phyloP scores from a whole-genome alignment of 805 yeast species.

The Hanseniaspora nectarophila region DNA sequence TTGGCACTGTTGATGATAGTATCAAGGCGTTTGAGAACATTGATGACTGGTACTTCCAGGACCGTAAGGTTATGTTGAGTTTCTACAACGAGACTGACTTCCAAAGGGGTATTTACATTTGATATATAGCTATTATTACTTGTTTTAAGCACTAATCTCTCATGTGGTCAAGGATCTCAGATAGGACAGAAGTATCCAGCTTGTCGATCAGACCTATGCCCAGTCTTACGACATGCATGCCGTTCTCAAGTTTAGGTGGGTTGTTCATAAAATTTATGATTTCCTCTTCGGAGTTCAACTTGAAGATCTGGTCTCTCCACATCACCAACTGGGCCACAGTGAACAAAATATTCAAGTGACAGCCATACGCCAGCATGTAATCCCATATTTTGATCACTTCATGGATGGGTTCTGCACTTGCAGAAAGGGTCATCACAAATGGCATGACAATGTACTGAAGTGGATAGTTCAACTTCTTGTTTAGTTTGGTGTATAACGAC shows the following conservation, averaged over 20 bases:
- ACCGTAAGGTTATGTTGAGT: constrained; percentile 30
- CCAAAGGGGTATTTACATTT: constrained; percentile 10
- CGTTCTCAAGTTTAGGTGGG: constrained; percentile 60
- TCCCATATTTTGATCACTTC: constrained; percentile 80
- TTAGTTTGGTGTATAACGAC: constrained; percentile 42
- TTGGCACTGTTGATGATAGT: constrained; percentile 41
- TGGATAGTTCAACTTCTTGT: constrained; percentile 38
- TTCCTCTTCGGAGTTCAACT: constrained; percentile 47
- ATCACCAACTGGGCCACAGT: constrained; percentile 71
- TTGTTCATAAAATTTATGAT: constrained; percentile 43
- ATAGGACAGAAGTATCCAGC: constrained; percentile 53
- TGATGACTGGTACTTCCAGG: constrained; percentile 57
- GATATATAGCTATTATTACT: background rate
- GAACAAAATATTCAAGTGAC: constrained; percentile 73
- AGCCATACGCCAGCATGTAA: constrained; percentile 79
- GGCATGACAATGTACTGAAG: constrained; percentile 84
- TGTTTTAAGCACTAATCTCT: background rate
- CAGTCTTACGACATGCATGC: constrained; percentile 54
- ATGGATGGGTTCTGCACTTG: constrained; percentile 74
- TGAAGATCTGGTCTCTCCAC: constrained; percentile 51
- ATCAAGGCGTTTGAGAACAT: constrained; percentile 42
- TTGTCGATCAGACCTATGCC: constrained; percentile 70
- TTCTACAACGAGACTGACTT: constrained; percentile 12
- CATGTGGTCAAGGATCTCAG: constrained; percentile 25
- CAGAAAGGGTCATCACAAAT: constrained; percentile 68